Evolutionary conservation across 805 yeast species (phyloP).

Genomic region (Candida andamanensis): DNA sequence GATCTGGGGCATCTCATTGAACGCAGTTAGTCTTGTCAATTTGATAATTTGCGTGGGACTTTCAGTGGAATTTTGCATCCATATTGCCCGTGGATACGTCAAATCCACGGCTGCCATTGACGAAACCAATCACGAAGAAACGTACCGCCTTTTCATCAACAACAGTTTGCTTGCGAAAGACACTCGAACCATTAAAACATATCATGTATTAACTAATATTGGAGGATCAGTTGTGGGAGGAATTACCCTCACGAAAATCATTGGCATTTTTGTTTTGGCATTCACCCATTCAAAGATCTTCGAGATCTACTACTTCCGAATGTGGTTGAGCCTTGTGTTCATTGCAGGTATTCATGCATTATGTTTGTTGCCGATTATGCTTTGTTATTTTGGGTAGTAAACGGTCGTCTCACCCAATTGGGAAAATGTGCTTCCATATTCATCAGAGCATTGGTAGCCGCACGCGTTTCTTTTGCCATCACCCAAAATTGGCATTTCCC

Average conservation of each 20-base stretch:
- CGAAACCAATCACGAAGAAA: constrained; percentile 4
- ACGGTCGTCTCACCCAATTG: too few species aligned
- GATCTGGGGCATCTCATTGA: constrained; percentile 67
- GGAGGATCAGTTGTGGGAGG: constrained; percentile 92
- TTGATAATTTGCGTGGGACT: constrained; percentile 88
- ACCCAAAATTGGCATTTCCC: too few species aligned
- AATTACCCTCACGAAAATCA: constrained; percentile 79
- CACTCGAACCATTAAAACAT: constrained; percentile 28
- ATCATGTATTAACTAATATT: constrained; percentile 64
- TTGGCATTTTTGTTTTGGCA: constrained; percentile 83
- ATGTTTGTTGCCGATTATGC: constrained; percentile 69
- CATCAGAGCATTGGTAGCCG: background rate
- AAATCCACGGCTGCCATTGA: constrained; percentile 10
- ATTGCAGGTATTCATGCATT: constrained; percentile 78
- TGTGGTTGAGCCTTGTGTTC: constrained; percentile 83
- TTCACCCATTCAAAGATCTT: constrained; percentile 85
- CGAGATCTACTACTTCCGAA: constrained; percentile 85
- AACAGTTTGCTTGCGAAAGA: constrained; percentile 3
- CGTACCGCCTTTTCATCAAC: constrained; percentile 11
- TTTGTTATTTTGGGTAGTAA: too few species aligned
- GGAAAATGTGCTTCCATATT: background rate
- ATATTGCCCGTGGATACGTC: constrained; percentile 75
- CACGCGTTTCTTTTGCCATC: background rate
- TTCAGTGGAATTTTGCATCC: constrained; percentile 90
- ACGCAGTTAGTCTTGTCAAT: constrained; percentile 87